Conservation (phyloP, 2,329 filamentous ascomycete species). For the Venturia aucupariae region DNA sequence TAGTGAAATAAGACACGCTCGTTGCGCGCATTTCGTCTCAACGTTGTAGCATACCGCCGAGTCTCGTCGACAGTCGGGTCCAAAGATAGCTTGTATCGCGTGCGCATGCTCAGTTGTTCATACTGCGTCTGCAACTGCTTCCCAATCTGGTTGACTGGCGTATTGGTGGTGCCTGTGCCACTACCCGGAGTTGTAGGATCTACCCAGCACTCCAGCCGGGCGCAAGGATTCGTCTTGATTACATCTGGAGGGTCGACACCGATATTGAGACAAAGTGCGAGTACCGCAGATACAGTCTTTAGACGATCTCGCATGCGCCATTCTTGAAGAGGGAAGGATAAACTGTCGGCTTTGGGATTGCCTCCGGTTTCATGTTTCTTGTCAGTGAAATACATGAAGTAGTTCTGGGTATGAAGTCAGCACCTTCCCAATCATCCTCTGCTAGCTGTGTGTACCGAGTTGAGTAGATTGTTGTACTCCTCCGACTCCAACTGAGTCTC, state of each 20-base stretch:
- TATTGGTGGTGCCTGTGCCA: conserved; percentile 57
- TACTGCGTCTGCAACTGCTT: conserved; percentile 96
- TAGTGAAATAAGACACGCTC: conserved; percentile 97
- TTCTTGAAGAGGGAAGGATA: conserved; percentile 60
- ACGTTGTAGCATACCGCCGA: conserved; percentile 86
- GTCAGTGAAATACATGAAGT: conserved; percentile 99
- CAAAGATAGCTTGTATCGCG: conserved; percentile 94
- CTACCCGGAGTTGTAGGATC: conserved; percentile 48
- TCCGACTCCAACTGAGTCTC: conserved; percentile 87
- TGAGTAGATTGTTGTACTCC: conserved; percentile 72
- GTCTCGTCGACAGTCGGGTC: conserved; percentile 97
- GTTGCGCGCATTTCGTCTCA: conserved; percentile 87
- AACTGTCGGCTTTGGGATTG: conserved; percentile 58
- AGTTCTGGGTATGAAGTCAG: conserved; percentile 52
- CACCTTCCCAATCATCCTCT: neutral
- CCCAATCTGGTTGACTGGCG: conserved; percentile 82
- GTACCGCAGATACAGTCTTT: conserved; percentile 91
- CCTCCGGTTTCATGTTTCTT: conserved; percentile 94
- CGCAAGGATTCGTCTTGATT: conserved; percentile 86
- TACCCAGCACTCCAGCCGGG: conserved; percentile 93
- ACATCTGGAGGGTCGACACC: conserved; percentile 96
- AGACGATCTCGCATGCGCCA: conserved; percentile 96
- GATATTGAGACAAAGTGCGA: conserved; percentile 93
- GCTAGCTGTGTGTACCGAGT: conserved; percentile 3
- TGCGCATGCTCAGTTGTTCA: conserved; percentile 86